Evolutionary conservation across 495 filamentous ascomycete genomes (phyloP), one percentile per base, ranked within the genome.

Genomic region (Aspergillus mulundensis): DNA sequence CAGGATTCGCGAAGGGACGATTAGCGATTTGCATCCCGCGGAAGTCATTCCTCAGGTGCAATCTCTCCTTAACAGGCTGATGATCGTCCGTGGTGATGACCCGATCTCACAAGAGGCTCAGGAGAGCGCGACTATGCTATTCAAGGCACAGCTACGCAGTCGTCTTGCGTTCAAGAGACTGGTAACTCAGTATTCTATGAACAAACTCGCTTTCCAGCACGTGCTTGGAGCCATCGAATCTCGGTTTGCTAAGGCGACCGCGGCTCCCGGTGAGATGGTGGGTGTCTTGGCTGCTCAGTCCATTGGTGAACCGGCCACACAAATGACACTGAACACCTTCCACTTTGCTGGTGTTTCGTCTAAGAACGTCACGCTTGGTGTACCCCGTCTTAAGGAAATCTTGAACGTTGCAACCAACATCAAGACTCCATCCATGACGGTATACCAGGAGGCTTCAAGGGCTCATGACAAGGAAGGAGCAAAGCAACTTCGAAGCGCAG

Each of bases 241-340:
- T 63, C 83, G 90, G 39, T 99, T 95, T 79, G 78, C 83, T 18
- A 82, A 84, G 63, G 83, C 95, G 42, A 78, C 82, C 53, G 94
- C 95, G 34, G 86, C 83, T 58, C 90, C 94, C 30, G 94, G 94
- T 61, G 94, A 99, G 70, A 99, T 99, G 94, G 95, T 97, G 52
- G 94, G 94, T 69, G 95, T 97, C 30, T 81, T 99, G 64, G 94
- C 94, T 53, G 94, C 94, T 11, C 94, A 99, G 73, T 97, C 92
- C 23, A 97, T 99, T 70, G 94, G 94, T 77, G 94, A 99, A 70
- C 94, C 94, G 18, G 94, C 94, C 42, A 99, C 94, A 1, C 94
- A 99, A 76, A 99, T 99, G 94, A 99, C 94, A 0, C 72, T 99
- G 45, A 99, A 99, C 73, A 99, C 94, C 24, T 99, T 99, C 86